phyloP scores from a whole-genome alignment of 768 basidiomycete species.

The Lactarius pseudohatsudake region DNA sequence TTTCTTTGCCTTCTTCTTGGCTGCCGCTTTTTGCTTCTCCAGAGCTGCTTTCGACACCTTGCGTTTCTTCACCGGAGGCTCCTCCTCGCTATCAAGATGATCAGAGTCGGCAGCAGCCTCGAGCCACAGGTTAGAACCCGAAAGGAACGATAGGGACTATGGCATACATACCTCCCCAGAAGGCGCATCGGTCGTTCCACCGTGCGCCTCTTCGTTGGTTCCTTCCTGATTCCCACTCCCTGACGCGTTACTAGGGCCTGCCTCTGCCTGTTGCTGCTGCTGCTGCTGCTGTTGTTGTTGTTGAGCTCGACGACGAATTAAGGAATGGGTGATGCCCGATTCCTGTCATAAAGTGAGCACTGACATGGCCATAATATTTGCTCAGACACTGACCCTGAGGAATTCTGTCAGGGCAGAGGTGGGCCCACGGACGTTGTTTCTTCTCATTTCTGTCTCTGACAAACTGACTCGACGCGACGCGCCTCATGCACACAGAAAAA shows the following conservation, averaged over 20 bases:
- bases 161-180: slow-evolving; percentile 8
- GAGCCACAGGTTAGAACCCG: background rate
- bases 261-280: slow-evolving; percentile 40
- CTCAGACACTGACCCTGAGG: slow-evolving; percentile 51
- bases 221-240: slow-evolving; percentile 25
- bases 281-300: slow-evolving; percentile 38
- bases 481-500: background rate
- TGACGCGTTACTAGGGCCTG: slow-evolving; percentile 44
- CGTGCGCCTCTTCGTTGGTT: slow-evolving; percentile 29
- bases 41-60: slow-evolving; percentile 30
- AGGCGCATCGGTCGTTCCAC: slow-evolving; percentile 25
- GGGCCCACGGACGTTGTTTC: slow-evolving; percentile 73
- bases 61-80: slow-evolving; percentile 20
- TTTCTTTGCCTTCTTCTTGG: slow-evolving; percentile 34
- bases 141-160: too few relatives aligned
- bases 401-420: slow-evolving; percentile 84
- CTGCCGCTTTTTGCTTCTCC: slow-evolving; percentile 36
- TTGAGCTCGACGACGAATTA: slow-evolving; percentile 41
- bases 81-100: slow-evolving; percentile 20
- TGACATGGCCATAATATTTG: too few relatives aligned
- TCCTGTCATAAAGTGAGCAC: slow-evolving; percentile 38
- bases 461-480: background rate
- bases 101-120: slow-evolving; percentile 29
- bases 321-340: slow-evolving; percentile 49
- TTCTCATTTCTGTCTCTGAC: slow-evolving; percentile 12